Evolutionary conservation across 2,329 filamentous ascomycete genomes (phyloP).

Genomic region (Claviceps maximensis): DNA sequence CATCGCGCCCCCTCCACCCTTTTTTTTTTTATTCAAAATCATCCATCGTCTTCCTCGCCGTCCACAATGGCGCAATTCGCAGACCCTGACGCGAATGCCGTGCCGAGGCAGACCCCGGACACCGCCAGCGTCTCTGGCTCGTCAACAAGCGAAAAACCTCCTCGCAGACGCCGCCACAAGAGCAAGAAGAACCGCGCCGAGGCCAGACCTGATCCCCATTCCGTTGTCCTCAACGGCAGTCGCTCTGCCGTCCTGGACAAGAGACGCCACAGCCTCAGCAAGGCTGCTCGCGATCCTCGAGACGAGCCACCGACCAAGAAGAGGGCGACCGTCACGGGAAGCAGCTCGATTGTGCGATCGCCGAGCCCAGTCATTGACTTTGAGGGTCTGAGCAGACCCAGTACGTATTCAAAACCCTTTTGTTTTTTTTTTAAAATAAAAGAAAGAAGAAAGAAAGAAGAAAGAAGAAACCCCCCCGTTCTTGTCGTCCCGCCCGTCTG

Average conservation of each 20-base stretch:
- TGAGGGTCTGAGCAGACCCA: constrained; percentile 47
- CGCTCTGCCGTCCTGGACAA: constrained; percentile 20
- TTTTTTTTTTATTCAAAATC: background rate
- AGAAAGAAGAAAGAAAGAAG: background rate
- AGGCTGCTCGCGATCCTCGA: constrained; percentile 46
- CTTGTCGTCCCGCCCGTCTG: background rate
- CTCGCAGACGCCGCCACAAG: constrained; percentile 15
- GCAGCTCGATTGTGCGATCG: constrained; percentile 12
- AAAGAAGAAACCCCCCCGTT: background rate
- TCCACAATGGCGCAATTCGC: constrained; percentile 17
- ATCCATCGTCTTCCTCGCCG: background rate
- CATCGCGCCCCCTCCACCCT: background rate
- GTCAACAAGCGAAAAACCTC: constrained; percentile 17
- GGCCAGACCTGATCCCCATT: constrained; percentile 6
- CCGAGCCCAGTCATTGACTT: constrained; percentile 47
- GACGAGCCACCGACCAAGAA: constrained; percentile 35
- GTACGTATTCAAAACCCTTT: constrained; percentile 25
- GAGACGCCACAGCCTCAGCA: constrained; percentile 42
- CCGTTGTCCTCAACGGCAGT: constrained; percentile 17
- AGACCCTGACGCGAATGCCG: constrained; percentile 11
- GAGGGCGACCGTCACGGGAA: constrained; percentile 14
- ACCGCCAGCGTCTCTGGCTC: constrained; percentile 15
- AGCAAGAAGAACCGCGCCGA: constrained; percentile 14
- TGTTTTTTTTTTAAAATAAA: too few species aligned
- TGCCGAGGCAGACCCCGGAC: constrained; percentile 18